A percentile compares a stretch with the other conserved stretches of the same genome.
phyloP scores from a whole-genome alignment of 129 eudicot species.

The Deinandra increscens region DNA sequence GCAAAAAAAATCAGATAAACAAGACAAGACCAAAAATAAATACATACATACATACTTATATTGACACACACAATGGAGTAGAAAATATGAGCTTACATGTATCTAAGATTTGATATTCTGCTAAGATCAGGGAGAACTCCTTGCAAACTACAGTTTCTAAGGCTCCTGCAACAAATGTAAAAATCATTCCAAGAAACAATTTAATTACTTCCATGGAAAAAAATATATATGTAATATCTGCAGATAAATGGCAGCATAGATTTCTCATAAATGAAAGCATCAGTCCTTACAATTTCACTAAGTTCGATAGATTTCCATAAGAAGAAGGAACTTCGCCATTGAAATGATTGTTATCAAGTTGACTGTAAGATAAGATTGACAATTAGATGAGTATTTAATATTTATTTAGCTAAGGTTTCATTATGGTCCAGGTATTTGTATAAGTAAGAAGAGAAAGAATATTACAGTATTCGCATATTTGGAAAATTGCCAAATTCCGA shows the following conservation, averaged over 20 bases:
- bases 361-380: slow-evolving; percentile 44
- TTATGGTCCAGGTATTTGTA: neutral
- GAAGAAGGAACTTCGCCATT: slow-evolving; percentile 64
- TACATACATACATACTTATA: neutral
- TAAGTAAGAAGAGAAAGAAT: slow-evolving; percentile 6
- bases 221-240: neutral
- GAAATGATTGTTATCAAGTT: slow-evolving; percentile 84
- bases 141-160: slow-evolving; percentile 76
- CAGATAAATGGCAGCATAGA: neutral
- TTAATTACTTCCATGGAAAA: neutral
- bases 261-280: neutral
- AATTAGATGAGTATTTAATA: neutral
- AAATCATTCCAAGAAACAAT: neutral
- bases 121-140: slow-evolving; percentile 75
- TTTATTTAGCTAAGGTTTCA: neutral
- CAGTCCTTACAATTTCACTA: slow-evolving; percentile 69
- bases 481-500: slow-evolving; percentile 53
- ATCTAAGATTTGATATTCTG: slow-evolving; percentile 45
- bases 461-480: slow-evolving; percentile 58
- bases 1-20: slow-evolving; percentile 10
- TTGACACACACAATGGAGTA: neutral
- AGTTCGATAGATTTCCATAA: slow-evolving; percentile 53
- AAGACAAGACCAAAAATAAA: slow-evolving; percentile 3
- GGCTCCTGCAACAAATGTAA: slow-evolving; percentile 53
- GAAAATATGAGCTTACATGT: slow-evolving; percentile 43